Conservation (phyloP, 1,284 basidiomycete species). For the Apiotrichum gracile region DNA sequence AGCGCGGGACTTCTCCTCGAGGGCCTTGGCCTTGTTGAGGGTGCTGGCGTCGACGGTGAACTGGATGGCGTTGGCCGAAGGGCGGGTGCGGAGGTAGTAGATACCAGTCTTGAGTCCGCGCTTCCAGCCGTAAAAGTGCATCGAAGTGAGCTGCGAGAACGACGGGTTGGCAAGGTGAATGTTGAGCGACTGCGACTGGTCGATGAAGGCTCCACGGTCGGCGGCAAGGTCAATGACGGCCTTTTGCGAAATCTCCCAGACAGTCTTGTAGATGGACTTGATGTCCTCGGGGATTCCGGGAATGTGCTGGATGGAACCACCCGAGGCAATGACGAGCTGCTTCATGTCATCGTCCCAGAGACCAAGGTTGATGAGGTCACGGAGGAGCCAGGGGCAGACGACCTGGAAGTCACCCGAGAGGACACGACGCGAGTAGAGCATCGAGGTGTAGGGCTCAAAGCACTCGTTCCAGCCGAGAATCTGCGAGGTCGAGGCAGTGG, state of each 20-base stretch:
- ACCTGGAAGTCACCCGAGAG: slow-evolving; percentile 99
- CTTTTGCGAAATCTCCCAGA: slow-evolving; percentile 98
- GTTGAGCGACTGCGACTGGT: slow-evolving; percentile 82
- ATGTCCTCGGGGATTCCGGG: slow-evolving; percentile 77
- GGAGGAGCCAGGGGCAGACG: slow-evolving; percentile 95
- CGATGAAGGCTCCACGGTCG: slow-evolving; percentile 97
- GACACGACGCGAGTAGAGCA: slow-evolving; percentile 99
- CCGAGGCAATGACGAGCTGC: slow-evolving; percentile 97
- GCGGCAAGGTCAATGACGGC: slow-evolving; percentile 96
- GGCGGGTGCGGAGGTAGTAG: slow-evolving; percentile 88
- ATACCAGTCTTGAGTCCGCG: slow-evolving; percentile 98
- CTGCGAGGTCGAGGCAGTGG: slow-evolving; percentile 96
- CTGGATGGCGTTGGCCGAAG: slow-evolving; percentile 93
- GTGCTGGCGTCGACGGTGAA: slow-evolving; percentile 88
- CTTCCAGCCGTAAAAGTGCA: slow-evolving; percentile 99
- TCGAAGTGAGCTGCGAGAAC: slow-evolving; percentile 88
- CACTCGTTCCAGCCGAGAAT: slow-evolving; percentile 99
- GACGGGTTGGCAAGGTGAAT: slow-evolving; percentile 90
- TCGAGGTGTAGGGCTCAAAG: slow-evolving; percentile 57
- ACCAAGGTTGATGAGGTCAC: slow-evolving; percentile 90
- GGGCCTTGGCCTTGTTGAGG: slow-evolving; percentile 52
- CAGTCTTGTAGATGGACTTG: slow-evolving; percentile 60
- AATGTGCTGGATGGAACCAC: slow-evolving; percentile 91
- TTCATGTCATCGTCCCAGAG: slow-evolving; percentile 99
- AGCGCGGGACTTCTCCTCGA: slow-evolving; percentile 47